Evolutionary conservation across 768 basidiomycete genomes (phyloP), one percentile per base, ranked within the genome.

Genomic region (Mycena latifolia): DNA sequence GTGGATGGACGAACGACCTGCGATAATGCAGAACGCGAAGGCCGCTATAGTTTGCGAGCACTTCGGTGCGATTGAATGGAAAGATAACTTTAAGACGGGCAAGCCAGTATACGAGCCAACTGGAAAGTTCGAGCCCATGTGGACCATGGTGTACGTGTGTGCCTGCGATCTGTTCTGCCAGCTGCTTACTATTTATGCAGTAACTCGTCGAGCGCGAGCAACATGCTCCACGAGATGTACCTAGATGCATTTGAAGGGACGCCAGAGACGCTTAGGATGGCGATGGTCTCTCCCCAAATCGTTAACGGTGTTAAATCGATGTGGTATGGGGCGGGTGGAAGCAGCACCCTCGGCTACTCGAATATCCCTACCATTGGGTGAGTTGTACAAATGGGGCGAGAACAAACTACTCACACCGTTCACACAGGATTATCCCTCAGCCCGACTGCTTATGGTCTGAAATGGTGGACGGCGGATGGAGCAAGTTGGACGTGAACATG

Each of bases 111-210:
- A 76, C 64, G 56, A 69, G 39, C 51, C 77, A 9, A 77, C 75
- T 2, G 77, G 75, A 17, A 67, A 65, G n/a, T 51, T 75, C 31
- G 77, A 76, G 56, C 77, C 77, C 2, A 77, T 77, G 75, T 77
- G 77, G 77, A 77, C 77, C 2, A 77, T 76, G 77, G 77, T 66
- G 75, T 77, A 58, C 7, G 75, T 72, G 76, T 67, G 75, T 77
- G 69, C 14, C 71, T 62, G 46, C 0, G n/a, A n/a, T 35, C 27
- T 25, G 7, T 22, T 10, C 17, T 39, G 12, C 22, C 18, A 15
- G 12, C 28, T 7, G 22, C 31, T 31, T 2, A 17, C 6, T 35
- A 6, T 35, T 53, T 10, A 7, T 46, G 41, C 48, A 77, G 76
- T 20, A 76, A 75, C 58, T 69, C 66, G n/a, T 72, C 73, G 5